Evolutionary conservation across 176 grass and related monocot species (phyloP).

Genomic region (Metroxylon sagu): DNA sequence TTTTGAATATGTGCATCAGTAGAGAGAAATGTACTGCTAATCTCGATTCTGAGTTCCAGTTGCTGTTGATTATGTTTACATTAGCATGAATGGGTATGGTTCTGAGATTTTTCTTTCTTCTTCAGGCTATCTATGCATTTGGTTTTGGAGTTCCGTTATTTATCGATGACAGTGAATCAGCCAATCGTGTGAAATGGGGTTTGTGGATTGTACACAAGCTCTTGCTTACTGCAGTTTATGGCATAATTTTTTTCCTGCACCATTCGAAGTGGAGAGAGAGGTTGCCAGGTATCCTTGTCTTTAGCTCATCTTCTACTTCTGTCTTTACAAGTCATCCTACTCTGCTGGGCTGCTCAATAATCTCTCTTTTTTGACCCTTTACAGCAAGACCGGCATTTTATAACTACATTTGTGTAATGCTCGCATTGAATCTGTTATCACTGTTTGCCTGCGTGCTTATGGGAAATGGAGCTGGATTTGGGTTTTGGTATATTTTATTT

Average conservation of each 20-base stretch:
- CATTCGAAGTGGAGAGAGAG: slow-evolving; percentile 96
- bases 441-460: slow-evolving; percentile 68
- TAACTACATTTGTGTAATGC: slow-evolving; percentile 73
- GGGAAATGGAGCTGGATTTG: slow-evolving; percentile 75
- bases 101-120: slow-evolving; percentile 10
- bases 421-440: slow-evolving; percentile 64
- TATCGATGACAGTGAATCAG: slow-evolving; percentile 54
- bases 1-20: too few species aligned
- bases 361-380: slow-evolving; percentile 4
- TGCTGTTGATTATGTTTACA: too few species aligned
- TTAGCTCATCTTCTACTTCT: not conserved
- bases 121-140: slow-evolving; percentile 89
- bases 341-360: too few species aligned
- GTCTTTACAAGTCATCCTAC: too few species aligned
- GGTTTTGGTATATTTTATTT: slow-evolving; percentile 62
- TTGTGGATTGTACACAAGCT: slow-evolving; percentile 81
- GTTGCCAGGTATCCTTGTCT: slow-evolving; percentile 45
- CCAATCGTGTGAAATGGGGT: slow-evolving; percentile 77
- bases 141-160: slow-evolving; percentile 77
- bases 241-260: slow-evolving; percentile 79
- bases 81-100: too few species aligned
- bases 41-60: too few species aligned
- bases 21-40: too few species aligned
- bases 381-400: slow-evolving; percentile 96
- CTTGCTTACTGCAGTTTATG: slow-evolving; percentile 84